Evolutionary conservation across 2,329 filamentous ascomycete genomes (phyloP).

Genomic region (Claviceps africana): DNA sequence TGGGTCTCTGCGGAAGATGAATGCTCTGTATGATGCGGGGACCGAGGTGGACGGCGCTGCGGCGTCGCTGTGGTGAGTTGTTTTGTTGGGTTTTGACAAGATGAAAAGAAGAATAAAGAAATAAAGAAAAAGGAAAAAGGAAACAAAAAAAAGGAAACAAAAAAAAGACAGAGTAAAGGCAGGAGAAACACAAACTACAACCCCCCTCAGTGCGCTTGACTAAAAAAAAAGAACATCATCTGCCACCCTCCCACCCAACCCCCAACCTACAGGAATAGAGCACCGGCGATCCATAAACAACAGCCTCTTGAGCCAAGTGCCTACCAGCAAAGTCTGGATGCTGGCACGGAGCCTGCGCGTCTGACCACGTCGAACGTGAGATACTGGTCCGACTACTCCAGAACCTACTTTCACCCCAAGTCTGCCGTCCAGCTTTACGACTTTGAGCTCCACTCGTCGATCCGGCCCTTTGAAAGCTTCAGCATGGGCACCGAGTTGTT

Average conservation of each 20-base stretch:
- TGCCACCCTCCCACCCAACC: too few relatives aligned
- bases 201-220: too few relatives aligned
- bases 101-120: not conserved
- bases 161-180: too few relatives aligned
- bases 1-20: slow-evolving; percentile 74
- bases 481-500: slow-evolving; percentile 73
- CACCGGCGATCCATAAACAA: slow-evolving; percentile 54
- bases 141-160: not conserved
- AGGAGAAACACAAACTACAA: too few relatives aligned
- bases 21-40: slow-evolving; percentile 63
- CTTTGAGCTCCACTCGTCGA: slow-evolving; percentile 65
- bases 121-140: not conserved
- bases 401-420: slow-evolving; percentile 80
- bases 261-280: slow-evolving; percentile 40
- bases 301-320: slow-evolving; percentile 52
- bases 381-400: slow-evolving; percentile 94
- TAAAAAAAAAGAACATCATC: not conserved
- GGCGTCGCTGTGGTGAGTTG: slow-evolving; percentile 21
- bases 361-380: slow-evolving; percentile 61
- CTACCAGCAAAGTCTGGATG: slow-evolving; percentile 70
- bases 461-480: slow-evolving; percentile 84
- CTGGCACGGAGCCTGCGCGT: slow-evolving; percentile 49
- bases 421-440: slow-evolving; percentile 80
- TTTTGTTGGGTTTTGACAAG: not conserved
- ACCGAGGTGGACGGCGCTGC: slow-evolving; percentile 14